Base-by-base conservation (phyloP, 441 rosid species). In the Brassica balearica region DNA sequence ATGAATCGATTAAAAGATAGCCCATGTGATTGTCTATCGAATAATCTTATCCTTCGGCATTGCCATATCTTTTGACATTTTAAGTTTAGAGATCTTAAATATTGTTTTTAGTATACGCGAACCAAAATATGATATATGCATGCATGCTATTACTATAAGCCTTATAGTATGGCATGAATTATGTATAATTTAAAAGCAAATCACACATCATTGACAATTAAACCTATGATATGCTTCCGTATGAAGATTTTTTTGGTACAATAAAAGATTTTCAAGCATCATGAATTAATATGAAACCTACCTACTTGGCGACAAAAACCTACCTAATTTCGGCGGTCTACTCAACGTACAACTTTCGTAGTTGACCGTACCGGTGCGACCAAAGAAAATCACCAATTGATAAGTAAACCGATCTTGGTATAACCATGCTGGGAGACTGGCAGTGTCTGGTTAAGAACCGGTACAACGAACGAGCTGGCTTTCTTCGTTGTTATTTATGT, bases 191-290 rank as follows among this genome's bases (percentile, higher is more conserved):
- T 8, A 20, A 58, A 9, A 58, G 2, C 3, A 56, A 8, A 56
- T 9, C 12, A 20, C n/a, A 9, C n/a, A 58, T 20, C 62, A 4
- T 11, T 34, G 25, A 72, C 12, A 25, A 64, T 25, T 29, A 15
- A 62, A 62, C 20, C 12, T 8, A 20, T 8, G 3, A 38, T 19
- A 53, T 17, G 56, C 2, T 56, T 14, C 60, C 10, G 8, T 53
- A 53, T 53, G 59, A 55, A 55, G 60, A 55, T 55, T 55, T 53
- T 15, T 55, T 17, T 17, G 60, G n/a, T 56, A 65, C 2, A 7
- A 10, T 23, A 10, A 38, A 74, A 55, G 12, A 9, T 66, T 22
- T 67, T 58, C 14, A 75, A 58, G 22, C 41, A 75, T 68, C 23
- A 58, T 43, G 12, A 62, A 72, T 17, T 15, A 23, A 62, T 5